Evolutionary conservation across 148 eudicot species (phyloP), one percentile per base, ranked within the genome.

Genomic region (Heliosperma pusillum): DNA sequence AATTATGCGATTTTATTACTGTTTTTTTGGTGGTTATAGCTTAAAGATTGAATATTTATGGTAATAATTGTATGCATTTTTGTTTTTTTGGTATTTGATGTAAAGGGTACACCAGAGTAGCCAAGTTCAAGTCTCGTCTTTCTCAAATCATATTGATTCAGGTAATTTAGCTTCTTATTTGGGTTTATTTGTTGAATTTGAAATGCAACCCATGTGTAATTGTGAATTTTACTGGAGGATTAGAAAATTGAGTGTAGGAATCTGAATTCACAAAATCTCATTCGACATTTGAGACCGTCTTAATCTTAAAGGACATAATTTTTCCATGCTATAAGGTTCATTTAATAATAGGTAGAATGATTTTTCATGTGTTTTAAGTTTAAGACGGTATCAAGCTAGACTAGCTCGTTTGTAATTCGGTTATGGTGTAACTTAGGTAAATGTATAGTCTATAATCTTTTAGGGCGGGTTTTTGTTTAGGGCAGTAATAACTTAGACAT

Each of bases 71-170:
- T 61, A 11, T 53, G 13, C 16, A 36, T 74, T 70, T 25, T 66
- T 19, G 45, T 72, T 80, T 74, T 44, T 50, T 21, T 29, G 40
- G 68, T 58, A n/a, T 79, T 36, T 45, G n/a, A 24, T 66, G 45
- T n/a, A n/a, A 29, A 90, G 96, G 96, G 80, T 90, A 90, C 73
- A 87, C 90, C n/a, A 88, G 79, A 82, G 96, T 90, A 22, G 90
- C 92, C 22, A 84, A 87, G 74, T 86, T 66, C 52, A 90, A 88
- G 79, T 78, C 87, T 42, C 85, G 82, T 75, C 96, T 88, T 76
- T 78, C 85, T 70, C 40, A 19, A 22, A 74, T 88, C 50, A 68
- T 88, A 68, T 12, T 84, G 20, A 61, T 82, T 80, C 92, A 90
- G 92, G 92, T 88, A 82, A 55, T 42, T 42, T 17, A 29, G 26